These are phyloP conservation scores for Chalciporus piperatus DNA, from an alignment of 768 basidiomycete genomes.

Conservation along the genomic window DNA sequence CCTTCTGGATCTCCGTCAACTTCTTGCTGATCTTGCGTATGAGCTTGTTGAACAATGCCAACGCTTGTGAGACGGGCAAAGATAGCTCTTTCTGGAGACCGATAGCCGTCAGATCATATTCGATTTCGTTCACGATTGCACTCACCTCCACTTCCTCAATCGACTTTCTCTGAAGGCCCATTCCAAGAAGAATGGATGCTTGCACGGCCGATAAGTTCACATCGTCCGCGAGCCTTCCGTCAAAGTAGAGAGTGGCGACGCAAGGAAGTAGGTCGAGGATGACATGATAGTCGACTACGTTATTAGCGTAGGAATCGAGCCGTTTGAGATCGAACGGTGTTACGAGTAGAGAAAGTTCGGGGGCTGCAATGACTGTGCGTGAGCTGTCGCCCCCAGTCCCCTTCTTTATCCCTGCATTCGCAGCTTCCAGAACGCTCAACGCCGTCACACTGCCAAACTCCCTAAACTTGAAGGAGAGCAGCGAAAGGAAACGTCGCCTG, in stretches of 20 bases:
- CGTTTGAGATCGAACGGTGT: slow-evolving; percentile 96
- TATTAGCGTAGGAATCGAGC: slow-evolving; percentile 92
- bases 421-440: slow-evolving; percentile 85
- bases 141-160: slow-evolving; percentile 87
- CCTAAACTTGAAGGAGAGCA: slow-evolving; percentile 92
- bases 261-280: slow-evolving; percentile 88
- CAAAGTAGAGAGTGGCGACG: slow-evolving; percentile 82
- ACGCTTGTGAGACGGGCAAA: slow-evolving; percentile 79
- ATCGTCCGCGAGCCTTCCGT: slow-evolving; percentile 62
- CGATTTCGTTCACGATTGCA: not conserved
- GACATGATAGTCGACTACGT: slow-evolving; percentile 95
- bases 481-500: slow-evolving; percentile 80
- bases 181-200: slow-evolving; percentile 83
- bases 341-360: slow-evolving; percentile 60
- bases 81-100: slow-evolving; percentile 65
- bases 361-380: slow-evolving; percentile 28
- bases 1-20: slow-evolving; percentile 76
- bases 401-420: slow-evolving; percentile 58
- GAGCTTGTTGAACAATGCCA: slow-evolving; percentile 90
- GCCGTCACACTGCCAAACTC: slow-evolving; percentile 89
- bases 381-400: slow-evolving; percentile 35
- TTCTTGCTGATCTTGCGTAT: slow-evolving; percentile 79
- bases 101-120: slow-evolving; percentile 4
- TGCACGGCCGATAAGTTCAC: slow-evolving; percentile 82
- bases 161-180: slow-evolving; percentile 85